Evolutionary conservation across 1,139 yeast species (phyloP).

Genomic region (Sugiyamaella sp.): DNA sequence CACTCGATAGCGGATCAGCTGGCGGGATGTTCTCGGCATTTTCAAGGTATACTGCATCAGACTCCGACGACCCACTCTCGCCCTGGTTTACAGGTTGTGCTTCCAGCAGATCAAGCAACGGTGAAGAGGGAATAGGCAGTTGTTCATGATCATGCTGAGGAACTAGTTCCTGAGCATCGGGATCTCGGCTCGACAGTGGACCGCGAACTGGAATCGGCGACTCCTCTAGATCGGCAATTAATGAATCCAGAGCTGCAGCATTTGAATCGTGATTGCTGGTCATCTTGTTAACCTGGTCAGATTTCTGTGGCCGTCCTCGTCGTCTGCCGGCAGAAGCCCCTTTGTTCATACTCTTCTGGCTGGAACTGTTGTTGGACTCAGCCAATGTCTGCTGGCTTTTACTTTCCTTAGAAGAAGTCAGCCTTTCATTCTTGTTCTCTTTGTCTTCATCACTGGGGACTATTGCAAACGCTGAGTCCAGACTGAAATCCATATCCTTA

Average conservation of each 20-base stretch:
- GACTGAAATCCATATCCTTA: not conserved
- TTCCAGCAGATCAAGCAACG: not conserved
- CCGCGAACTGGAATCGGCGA: conserved; percentile 10
- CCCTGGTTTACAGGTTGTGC: not conserved
- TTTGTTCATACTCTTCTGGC: no score
- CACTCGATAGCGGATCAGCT: conserved; percentile 19
- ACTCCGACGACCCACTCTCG: conserved; percentile 7
- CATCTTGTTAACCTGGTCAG: no score
- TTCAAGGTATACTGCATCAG: conserved; percentile 11
- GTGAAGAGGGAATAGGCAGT: not conserved
- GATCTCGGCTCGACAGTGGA: conserved; percentile 2
- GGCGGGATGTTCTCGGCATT: conserved; percentile 17
- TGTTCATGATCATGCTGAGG: no score
- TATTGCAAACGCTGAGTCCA: not conserved
- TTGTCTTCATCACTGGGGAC: conserved; percentile 2
- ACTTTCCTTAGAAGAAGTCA: no score
- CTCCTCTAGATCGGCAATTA: not conserved
- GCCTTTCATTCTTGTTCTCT: conserved; percentile 1
- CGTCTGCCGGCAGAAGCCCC: no score
- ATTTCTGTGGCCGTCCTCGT: no score
- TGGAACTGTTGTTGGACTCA: no score
- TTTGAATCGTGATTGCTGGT: no score
- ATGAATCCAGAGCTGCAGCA: no score
- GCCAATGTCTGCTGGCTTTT: no score
- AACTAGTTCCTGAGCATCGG: not conserved